Conservation (phyloP, 371 early-diverging fungal genomes). For the Chytridiales sp. region DNA sequence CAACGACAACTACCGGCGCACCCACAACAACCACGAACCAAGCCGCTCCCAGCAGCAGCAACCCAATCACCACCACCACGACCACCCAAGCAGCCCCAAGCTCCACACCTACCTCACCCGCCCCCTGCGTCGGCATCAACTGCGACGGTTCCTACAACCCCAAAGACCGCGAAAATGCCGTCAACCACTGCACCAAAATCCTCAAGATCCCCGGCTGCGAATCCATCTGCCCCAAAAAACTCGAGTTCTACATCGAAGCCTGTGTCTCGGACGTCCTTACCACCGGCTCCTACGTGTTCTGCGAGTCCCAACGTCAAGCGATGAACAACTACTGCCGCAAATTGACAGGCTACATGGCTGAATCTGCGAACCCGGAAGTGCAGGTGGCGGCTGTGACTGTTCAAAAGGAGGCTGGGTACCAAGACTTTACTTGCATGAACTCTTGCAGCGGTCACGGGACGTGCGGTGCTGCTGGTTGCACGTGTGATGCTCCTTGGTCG, state of each 20-base stretch:
- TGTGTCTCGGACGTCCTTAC: conserved; percentile 17
- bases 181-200: conserved; percentile 9
- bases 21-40: too few relatives aligned
- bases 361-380: background rate
- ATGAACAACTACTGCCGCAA: conserved; percentile 7
- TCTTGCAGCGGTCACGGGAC: conserved; percentile 15
- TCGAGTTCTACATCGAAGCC: background rate
- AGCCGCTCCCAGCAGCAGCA: too few relatives aligned
- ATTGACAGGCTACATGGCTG: background rate
- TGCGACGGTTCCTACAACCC: too few relatives aligned
- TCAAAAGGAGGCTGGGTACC: conserved; percentile 5
- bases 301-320: conserved; percentile 8
- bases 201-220: conserved; percentile 9
- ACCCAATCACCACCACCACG: too few relatives aligned
- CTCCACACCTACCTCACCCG: background rate
- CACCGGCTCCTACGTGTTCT: conserved; percentile 14
- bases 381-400: conserved; percentile 7
- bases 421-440: conserved; percentile 11
- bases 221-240: background rate
- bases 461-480: conserved; percentile 12
- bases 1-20: background rate
- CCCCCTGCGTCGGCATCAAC: too few relatives aligned
- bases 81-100: background rate
- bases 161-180: background rate
- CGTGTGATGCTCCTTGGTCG: conserved; percentile 11